Evolutionary conservation across 306 rosid genomes (phyloP), one percentile per base, ranked within the genome.

Genomic region (Fragaria iinumae): DNA sequence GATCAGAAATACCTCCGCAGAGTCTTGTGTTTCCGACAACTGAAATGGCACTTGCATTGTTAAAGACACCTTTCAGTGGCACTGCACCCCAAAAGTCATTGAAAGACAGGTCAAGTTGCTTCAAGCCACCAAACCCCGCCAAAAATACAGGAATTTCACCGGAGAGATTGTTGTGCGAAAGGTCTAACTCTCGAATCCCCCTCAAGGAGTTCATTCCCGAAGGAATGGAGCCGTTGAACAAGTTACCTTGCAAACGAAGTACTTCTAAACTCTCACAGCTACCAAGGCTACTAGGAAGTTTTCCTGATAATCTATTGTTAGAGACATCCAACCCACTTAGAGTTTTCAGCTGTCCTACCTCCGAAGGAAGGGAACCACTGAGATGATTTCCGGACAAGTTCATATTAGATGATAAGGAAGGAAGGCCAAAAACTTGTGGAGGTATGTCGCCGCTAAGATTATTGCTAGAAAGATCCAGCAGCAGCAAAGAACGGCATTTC

Each of bases 21-120:
- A 71, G 74, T 16, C 27, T 32, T 2, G 44, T 49, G 41, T 71
- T 71, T 49, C 62, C 74, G 10, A 48, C 74, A 71, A 49, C 56
- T 29, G 74, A 49, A 49, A 25, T 71, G 5, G 29, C 62, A 9
- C 27, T 71, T 71, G 45, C 60, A 29, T 29, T 71, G n/a, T 44
- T 44, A 44, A 44, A 44, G 13, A 10, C 48, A 44, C 48, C 48
- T 44, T 32, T 32, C 34, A 32, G 34, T 32, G 34, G 34, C 34
- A 32, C 44, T 41, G 8, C 13, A 50, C 55, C 55, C 55, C n/a
- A 50, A 10, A 50, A 50, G 55, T 16, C n/a, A 16, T 50, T 16
- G n/a, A 50, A 50, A 50, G 55, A 50, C n/a, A 50, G 55, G 55
- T 50, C 5, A 17, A 50, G 55, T 50, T 50, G 55, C n/a, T 50